These are phyloP conservation scores for Hypseocharis bilobata DNA, from an alignment of 441 rosid genomes.

Conservation along the genomic window DNA sequence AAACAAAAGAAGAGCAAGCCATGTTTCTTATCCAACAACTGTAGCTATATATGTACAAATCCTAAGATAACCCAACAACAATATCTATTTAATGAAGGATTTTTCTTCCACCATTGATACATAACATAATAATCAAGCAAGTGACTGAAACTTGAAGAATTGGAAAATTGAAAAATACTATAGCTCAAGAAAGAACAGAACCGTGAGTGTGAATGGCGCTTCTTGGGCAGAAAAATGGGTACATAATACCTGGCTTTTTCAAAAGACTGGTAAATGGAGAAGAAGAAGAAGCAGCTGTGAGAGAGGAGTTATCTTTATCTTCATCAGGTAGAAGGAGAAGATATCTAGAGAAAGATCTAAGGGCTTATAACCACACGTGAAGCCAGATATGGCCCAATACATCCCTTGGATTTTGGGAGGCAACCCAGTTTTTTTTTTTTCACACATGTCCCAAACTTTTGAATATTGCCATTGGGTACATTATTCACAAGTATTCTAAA, in stretches of 20 bases:
- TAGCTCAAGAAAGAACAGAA: not conserved
- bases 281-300: not conserved
- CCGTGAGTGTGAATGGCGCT: not conserved
- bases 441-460: too few species aligned
- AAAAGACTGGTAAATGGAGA: conserved; percentile 5
- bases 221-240: not conserved
- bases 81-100: not conserved
- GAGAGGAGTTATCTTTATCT: not conserved
- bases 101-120: too few species aligned
- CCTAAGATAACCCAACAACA: conserved; percentile 14
- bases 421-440: too few species aligned
- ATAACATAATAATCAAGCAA: not conserved
- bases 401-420: too few species aligned
- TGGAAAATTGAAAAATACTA: not conserved
- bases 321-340: not conserved
- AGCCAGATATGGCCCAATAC: not conserved
- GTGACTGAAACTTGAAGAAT: not conserved
- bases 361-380: not conserved
- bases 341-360: not conserved
- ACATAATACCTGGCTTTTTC: conserved; percentile 19
- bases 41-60: conserved; percentile 1
- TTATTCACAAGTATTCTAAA: too few species aligned
- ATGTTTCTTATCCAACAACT: conserved; percentile 25
- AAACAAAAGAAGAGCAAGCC: conserved; percentile 48
- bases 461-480: too few species aligned